Evolutionary conservation across 164 flowering plant species (phyloP).

Genomic region (Macadamia integrifolia): DNA sequence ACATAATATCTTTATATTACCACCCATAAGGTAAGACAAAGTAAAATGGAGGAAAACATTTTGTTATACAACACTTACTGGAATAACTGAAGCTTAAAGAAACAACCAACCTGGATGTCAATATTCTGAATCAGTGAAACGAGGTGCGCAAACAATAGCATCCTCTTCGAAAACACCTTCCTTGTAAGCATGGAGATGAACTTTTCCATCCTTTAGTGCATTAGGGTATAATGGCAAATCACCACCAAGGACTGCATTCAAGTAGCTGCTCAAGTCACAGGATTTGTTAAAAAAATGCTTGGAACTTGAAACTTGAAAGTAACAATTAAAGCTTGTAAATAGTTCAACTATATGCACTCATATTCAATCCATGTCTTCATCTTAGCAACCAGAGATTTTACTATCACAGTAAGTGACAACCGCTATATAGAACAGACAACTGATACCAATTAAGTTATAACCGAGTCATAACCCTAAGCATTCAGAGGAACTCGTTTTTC

Average conservation of each 20-base stretch:
- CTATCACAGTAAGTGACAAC: too few relatives aligned
- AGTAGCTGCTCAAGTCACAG: conserved; percentile 23
- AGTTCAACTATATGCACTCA: conserved; percentile 2
- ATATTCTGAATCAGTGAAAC: conserved; percentile 41
- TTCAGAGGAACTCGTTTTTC: too few relatives aligned
- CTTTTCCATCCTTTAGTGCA: conserved; percentile 12
- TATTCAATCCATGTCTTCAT: too few relatives aligned
- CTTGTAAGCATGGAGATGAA: conserved; percentile 60
- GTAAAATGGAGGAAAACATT: neutral
- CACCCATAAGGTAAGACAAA: neutral
- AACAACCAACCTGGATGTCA: conserved; percentile 60
- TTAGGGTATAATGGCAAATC: conserved; percentile 49
- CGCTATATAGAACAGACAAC: too few relatives aligned
- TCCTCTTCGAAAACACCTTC: conserved; percentile 89
- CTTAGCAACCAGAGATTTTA: too few relatives aligned
- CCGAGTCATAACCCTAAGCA: too few relatives aligned
- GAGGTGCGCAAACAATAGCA: conserved; percentile 80
- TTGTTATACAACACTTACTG: neutral
- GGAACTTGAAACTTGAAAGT: neutral
- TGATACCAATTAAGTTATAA: too few relatives aligned
- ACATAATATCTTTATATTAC: too few relatives aligned
- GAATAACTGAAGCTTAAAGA: neutral
- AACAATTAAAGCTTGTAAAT: neutral
- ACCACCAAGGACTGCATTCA: conserved; percentile 30
- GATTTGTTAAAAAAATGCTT: conserved; percentile 6